These are phyloP conservation scores for Purpureocillium takamizusanense DNA, from an alignment of 2,329 filamentous ascomycete genomes.

Conservation along the genomic window DNA sequence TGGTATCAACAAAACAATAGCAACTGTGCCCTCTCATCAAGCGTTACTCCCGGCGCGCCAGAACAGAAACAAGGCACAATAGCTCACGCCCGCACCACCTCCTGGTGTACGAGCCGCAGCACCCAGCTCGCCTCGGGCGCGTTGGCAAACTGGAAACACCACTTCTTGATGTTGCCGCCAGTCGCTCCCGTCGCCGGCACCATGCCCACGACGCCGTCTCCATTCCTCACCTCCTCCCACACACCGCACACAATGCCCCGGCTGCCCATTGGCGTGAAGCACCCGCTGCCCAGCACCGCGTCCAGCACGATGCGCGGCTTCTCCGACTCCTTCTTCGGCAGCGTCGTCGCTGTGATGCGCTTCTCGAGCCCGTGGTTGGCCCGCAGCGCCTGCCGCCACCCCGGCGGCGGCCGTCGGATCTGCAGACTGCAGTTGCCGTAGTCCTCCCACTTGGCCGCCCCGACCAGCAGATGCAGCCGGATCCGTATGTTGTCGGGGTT, in stretches of 20 bases:
- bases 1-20: too few species aligned
- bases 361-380: conserved; percentile 67
- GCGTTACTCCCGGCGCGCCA: neutral
- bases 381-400: conserved; percentile 48
- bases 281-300: conserved; percentile 73
- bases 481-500: conserved; percentile 67
- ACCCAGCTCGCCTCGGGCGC: conserved; percentile 46
- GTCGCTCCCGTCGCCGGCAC: conserved; percentile 42
- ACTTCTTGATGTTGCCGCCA: conserved; percentile 49
- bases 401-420: conserved; percentile 65
- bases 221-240: conserved; percentile 67
- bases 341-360: conserved; percentile 68
- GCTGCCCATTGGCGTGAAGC: conserved; percentile 74
- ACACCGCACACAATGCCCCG: conserved; percentile 84
- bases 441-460: conserved; percentile 78
- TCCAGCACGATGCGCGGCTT: conserved; percentile 63
- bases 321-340: conserved; percentile 52
- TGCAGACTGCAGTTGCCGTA: conserved; percentile 77
- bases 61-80: neutral
- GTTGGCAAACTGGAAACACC: conserved; percentile 53
- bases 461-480: conserved; percentile 72
- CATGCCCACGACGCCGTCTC: conserved; percentile 44
- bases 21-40: neutral
- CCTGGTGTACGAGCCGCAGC: conserved; percentile 45
- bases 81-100: conserved; percentile 33